A percentile compares a stretch with the other conserved stretches of the same genome.
These are phyloP conservation scores for Saccharomyces pastorianus DNA, from an alignment of 1,139 yeast species.

Conservation along the genomic window DNA sequence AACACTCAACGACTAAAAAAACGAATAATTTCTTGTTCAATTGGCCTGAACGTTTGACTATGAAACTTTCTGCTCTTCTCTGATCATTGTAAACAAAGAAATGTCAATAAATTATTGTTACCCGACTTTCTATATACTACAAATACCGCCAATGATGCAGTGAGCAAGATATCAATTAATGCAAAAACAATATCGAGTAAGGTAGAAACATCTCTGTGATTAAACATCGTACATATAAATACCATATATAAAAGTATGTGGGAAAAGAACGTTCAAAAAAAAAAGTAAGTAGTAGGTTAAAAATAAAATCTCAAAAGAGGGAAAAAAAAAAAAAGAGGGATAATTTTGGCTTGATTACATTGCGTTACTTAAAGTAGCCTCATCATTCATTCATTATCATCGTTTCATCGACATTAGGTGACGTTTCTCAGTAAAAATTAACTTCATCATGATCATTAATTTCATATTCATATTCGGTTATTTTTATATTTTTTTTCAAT, in stretches of 20 bases:
- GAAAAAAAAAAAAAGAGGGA: not conserved
- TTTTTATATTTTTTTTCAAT: not conserved
- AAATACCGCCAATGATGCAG: not conserved
- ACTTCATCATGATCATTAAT: not conserved
- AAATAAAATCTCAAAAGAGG: not conserved
- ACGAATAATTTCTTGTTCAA: not conserved
- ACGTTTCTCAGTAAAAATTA: not conserved
- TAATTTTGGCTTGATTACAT: not conserved
- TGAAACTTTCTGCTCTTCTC: not conserved
- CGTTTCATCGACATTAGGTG: not conserved
- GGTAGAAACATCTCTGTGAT: not conserved
- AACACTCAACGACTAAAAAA: not conserved
- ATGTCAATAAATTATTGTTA: not conserved
- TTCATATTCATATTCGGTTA: not conserved
- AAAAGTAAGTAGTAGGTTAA: not conserved
- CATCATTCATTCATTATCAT: constrained; percentile 1
- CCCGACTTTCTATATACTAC: not conserved
- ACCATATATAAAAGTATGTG: not conserved
- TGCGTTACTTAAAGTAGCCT: not conserved
- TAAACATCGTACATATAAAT: not conserved
- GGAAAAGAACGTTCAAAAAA: not conserved
- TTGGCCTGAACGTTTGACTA: not conserved
- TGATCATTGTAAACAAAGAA: not conserved
- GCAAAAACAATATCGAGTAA: not conserved
- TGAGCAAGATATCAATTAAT: not conserved